Conservation (phyloP, 805 yeast genomes). For the Wickerhamomyces silvicola region DNA sequence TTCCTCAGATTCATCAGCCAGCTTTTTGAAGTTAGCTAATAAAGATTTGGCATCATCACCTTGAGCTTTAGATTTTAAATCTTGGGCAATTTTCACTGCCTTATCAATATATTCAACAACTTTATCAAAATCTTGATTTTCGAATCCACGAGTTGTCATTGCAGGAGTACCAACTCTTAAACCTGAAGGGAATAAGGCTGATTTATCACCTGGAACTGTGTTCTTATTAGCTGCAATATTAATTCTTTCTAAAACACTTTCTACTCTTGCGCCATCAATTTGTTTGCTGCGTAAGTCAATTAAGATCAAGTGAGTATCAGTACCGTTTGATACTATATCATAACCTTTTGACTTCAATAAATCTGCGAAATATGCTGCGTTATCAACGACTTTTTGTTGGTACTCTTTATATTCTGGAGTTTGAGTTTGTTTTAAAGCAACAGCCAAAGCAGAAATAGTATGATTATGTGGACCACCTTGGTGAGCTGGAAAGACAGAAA, state of each 20-base stretch:
- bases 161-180: constrained; percentile 97
- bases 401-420: constrained; percentile 84
- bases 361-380: constrained; percentile 71
- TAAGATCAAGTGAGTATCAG: constrained; percentile 89
- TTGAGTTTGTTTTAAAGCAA: constrained; percentile 87
- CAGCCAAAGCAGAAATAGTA: constrained; percentile 93
- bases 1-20: constrained; percentile 58
- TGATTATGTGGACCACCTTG: constrained; percentile 99
- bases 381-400: constrained; percentile 75
- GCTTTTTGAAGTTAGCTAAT: constrained; percentile 62
- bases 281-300: constrained; percentile 69
- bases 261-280: constrained; percentile 95
- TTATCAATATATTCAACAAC: constrained; percentile 75
- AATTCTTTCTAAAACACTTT: constrained; percentile 78
- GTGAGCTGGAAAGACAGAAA: constrained; percentile 98
- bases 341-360: constrained; percentile 60
- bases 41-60: constrained; percentile 54
- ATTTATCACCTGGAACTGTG: constrained; percentile 93
- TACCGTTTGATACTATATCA: constrained; percentile 83
- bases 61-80: constrained; percentile 50
- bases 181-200: constrained; percentile 95
- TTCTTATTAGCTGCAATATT: constrained; percentile 95
- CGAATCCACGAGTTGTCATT: constrained; percentile 94
- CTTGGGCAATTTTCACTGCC: constrained; percentile 66
- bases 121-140: constrained; percentile 65